phyloP scores from a whole-genome alignment of 768 basidiomycete species.

The Amanita polypyramis region DNA sequence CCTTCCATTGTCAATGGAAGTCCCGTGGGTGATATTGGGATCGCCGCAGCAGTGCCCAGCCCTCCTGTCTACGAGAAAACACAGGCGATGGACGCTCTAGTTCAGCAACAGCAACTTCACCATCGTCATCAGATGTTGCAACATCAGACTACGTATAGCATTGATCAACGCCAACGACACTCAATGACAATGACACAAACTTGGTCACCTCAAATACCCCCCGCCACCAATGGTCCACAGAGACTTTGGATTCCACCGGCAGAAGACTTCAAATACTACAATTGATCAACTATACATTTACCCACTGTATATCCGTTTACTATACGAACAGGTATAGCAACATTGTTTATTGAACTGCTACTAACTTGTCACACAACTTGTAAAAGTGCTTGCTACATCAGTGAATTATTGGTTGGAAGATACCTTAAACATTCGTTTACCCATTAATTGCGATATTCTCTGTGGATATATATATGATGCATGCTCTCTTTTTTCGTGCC shows the following conservation, averaged over 20 bases:
- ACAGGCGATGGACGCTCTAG: conserved; percentile 14
- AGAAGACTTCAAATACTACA: conserved; percentile 1
- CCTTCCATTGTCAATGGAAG: neutral
- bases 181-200: neutral
- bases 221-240: neutral
- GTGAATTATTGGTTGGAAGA: no score
- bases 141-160: conserved; percentile 13
- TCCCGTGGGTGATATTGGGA: conserved; percentile 1
- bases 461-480: no score
- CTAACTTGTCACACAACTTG: no score
- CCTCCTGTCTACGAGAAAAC: conserved; percentile 16
- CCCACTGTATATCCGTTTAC: no score
- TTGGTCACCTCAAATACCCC: neutral
- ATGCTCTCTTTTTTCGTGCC: no score
- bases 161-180: conserved; percentile 6
- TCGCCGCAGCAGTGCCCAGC: conserved; percentile 11
- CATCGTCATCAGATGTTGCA: conserved; percentile 12
- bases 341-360: no score
- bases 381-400: no score
- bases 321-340: no score
- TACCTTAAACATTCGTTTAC: no score
- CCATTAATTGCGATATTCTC: no score
- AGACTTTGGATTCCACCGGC: conserved; percentile 1
- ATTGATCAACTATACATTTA: neutral
- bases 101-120: conserved; percentile 4